phyloP scores from a whole-genome alignment of 2,329 filamentous ascomycete species.

The Peltaster fructicola region DNA sequence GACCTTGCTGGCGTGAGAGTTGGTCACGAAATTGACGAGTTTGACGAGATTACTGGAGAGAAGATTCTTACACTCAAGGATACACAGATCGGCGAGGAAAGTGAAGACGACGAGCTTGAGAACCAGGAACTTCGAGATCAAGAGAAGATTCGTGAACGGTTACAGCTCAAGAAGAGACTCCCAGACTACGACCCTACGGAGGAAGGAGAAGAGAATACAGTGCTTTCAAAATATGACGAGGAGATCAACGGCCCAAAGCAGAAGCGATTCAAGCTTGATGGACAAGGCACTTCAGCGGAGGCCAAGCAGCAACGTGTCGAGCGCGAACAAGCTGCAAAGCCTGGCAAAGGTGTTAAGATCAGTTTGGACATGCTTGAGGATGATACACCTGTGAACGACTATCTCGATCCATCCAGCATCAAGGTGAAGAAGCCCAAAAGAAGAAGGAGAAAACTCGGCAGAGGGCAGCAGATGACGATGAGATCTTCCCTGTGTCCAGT shows the following conservation, averaged over 20 bases:
- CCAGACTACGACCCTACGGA: slow-evolving; percentile 75
- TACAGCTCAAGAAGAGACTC: slow-evolving; percentile 80
- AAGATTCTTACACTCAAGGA: slow-evolving; percentile 94
- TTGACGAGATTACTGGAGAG: slow-evolving; percentile 57
- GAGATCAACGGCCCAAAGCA: slow-evolving; percentile 80
- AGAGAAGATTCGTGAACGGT: slow-evolving; percentile 54
- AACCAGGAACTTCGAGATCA: slow-evolving; percentile 54
- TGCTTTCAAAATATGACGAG: slow-evolving; percentile 87
- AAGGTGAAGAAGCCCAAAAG: slow-evolving; percentile 84
- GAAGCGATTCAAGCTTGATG: slow-evolving; percentile 76
- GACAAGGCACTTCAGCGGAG: slow-evolving; percentile 51
- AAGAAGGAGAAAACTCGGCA: slow-evolving; percentile 58
- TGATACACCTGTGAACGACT: slow-evolving; percentile 61
- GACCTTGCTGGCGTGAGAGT: slow-evolving; percentile 86
- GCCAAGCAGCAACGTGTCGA: slow-evolving; percentile 30
- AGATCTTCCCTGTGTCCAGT: slow-evolving; percentile 23
- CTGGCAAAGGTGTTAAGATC: slow-evolving; percentile 50
- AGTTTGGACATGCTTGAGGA: slow-evolving; percentile 55
- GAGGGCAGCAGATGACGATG: slow-evolving; percentile 45
- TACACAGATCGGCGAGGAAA: slow-evolving; percentile 59
- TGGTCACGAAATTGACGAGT: slow-evolving; percentile 66
- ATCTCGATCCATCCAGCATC: slow-evolving; percentile 67
- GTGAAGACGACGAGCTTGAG: slow-evolving; percentile 79
- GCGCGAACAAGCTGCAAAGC: slow-evolving; percentile 36
- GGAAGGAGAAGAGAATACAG: slow-evolving; percentile 43